Base-by-base conservation (phyloP, 1,284 basidiomycete species). In the Ganoderma multipileum region DNA sequence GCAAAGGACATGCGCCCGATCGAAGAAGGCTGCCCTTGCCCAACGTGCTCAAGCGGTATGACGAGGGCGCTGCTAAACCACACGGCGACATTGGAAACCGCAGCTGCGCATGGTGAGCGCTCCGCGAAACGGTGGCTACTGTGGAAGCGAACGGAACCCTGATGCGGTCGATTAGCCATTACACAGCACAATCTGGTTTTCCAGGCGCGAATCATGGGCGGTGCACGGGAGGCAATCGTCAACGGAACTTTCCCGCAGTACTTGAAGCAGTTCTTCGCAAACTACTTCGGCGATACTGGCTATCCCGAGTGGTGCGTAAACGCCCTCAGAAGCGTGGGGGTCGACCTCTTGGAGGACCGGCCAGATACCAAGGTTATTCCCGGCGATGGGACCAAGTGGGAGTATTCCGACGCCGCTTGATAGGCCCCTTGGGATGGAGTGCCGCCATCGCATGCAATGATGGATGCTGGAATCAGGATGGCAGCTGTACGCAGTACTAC, bases 241-340 rank as follows among this genome's bases (percentile, higher is more conserved):
- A 84, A 86, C 59, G 92, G 89, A 41, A 87, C 82, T 16, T 96
- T 94, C 79, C 94, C 95, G 2, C 82, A 87, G 62, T 95, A 94
- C 75, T 83, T 95, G 63, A 85, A 83, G 68, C 81, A 81, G 12
- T 95, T 95, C 81, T 96, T 95, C 79, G 84, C 82, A 59, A 82
- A 82, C 57, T 96, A 92, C 77, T 95, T 91, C 77, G 89, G 86
- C 20, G 84, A 86, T 67, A 79, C 81, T 36, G 91, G 89, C 36
- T 95, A 94, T 77, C 94, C 94, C 0, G 87, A 89, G 74, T 95
- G 93, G 93, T 93, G 92, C 74, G 87, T 95, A 3, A 91, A 93
- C 76, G 94, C 93, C 23, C 80, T 94, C 63, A 82, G 83, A 33
- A 91, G 88, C 69, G 93, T 94, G 20, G 91, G 91, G 1, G 91